A percentile compares a stretch with the other conserved stretches of the same genome.
Conservation (phyloP, 2,329 filamentous ascomycete species). For the Aspergillus intermedius region DNA sequence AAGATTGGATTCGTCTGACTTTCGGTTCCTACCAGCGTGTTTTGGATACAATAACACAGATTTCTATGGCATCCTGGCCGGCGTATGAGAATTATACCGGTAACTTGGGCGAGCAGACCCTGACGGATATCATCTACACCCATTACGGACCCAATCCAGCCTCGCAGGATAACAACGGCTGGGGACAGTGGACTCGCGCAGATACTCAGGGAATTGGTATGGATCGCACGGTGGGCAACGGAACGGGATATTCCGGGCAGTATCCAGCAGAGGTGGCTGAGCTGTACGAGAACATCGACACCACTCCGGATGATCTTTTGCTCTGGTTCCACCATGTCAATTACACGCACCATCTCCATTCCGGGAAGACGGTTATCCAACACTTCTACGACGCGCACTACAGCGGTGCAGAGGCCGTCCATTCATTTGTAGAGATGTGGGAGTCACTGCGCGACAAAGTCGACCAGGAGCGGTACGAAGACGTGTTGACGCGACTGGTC, state of each 20-base stretch:
- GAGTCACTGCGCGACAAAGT: constrained; percentile 49
- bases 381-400: constrained; percentile 62
- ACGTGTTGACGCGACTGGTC: constrained; percentile 52
- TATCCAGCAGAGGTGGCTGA: constrained; percentile 57
- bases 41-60: constrained; percentile 53
- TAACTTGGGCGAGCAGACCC: constrained; percentile 63
- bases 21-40: constrained; percentile 53
- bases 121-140: constrained; percentile 60
- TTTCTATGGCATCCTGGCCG: constrained; percentile 64
- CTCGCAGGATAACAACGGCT: constrained; percentile 60
- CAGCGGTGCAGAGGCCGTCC: constrained; percentile 52
- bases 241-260: constrained; percentile 59
- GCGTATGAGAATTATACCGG: constrained; percentile 66
- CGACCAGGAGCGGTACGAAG: constrained; percentile 54
- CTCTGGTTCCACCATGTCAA: constrained; percentile 71
- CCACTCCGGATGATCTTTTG: constrained; percentile 61
- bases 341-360: constrained; percentile 57
- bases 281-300: constrained; percentile 54
- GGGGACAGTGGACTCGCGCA: constrained; percentile 67
- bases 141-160: constrained; percentile 64
- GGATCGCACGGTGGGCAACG: constrained; percentile 63
- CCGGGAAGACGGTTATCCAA: constrained; percentile 61
- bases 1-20: constrained; percentile 63
- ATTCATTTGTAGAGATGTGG: constrained; percentile 52
- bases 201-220: constrained; percentile 57